These are phyloP conservation scores for Tritrichomonas foetus DNA, from an alignment of 208 protist species.

Conservation along the genomic window DNA sequence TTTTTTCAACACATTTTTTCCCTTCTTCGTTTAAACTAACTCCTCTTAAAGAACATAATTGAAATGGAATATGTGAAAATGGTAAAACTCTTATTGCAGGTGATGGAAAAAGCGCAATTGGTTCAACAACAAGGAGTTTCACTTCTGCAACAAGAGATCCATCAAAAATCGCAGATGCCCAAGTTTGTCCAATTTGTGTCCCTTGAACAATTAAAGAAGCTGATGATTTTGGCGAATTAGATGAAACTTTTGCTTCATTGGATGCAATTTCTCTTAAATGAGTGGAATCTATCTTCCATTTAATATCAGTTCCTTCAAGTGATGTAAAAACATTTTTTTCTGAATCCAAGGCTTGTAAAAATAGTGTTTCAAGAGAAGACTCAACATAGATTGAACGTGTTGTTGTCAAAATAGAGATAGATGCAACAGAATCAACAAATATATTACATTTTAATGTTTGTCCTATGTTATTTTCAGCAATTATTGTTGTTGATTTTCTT, in stretches of 20 bases:
- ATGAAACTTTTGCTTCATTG: not conserved
- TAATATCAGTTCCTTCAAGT: not conserved
- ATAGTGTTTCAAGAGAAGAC: not conserved
- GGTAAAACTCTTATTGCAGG: not conserved
- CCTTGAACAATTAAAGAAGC: not conserved
- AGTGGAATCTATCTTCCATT: not conserved
- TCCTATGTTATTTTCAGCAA: not conserved
- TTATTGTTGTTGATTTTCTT: not conserved
- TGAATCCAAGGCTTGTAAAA: not conserved
- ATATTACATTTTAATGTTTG: not conserved
- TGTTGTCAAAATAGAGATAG: not conserved
- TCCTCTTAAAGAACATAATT: not conserved
- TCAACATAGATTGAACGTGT: constrained; percentile 2
- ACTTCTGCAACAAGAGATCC: no score
- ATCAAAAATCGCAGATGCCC: not conserved
- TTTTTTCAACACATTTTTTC: not conserved
- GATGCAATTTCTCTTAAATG: not conserved
- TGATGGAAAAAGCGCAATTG: not conserved
- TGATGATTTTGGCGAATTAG: not conserved
- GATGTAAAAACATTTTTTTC: not conserved
- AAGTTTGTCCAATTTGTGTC: not conserved
- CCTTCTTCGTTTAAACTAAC: not conserved
- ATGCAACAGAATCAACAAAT: not conserved
- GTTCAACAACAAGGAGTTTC: not conserved
- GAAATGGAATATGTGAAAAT: not conserved